Evolutionary conservation across 2,329 filamentous ascomycete species (phyloP).

Genomic region (Zopfia rhizophila): DNA sequence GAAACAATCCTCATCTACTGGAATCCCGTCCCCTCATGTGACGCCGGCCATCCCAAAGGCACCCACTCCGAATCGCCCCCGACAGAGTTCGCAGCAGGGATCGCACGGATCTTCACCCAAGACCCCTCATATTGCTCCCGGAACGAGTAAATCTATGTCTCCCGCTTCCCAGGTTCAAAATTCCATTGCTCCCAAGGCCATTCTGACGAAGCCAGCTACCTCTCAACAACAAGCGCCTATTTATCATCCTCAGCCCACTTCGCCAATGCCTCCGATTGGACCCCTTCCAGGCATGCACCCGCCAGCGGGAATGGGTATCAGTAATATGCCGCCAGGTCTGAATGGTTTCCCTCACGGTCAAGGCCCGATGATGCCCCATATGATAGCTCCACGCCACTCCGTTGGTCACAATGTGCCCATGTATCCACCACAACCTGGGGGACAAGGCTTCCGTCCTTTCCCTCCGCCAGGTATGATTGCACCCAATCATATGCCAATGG

Average conservation of each 20-base stretch:
- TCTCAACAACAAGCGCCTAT: constrained; percentile 58
- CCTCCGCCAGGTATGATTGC: constrained; percentile 69
- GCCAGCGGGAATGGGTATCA: constrained; percentile 61
- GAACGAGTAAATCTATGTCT: constrained; percentile 65
- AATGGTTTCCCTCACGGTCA: constrained; percentile 60
- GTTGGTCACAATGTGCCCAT: constrained; percentile 65
- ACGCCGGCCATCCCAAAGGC: constrained; percentile 86
- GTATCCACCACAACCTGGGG: constrained; percentile 63
- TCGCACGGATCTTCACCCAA: constrained; percentile 75
- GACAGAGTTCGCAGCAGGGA: constrained; percentile 83
- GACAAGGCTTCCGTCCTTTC: constrained; percentile 65
- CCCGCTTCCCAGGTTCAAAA: constrained; percentile 72
- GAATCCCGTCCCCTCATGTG: constrained; percentile 80
- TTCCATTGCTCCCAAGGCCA: constrained; percentile 72
- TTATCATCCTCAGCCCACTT: constrained; percentile 68
- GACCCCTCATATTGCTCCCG: constrained; percentile 66
- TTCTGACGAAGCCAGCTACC: constrained; percentile 66
- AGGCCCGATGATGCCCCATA: constrained; percentile 64
- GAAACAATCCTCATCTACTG: constrained; percentile 61
- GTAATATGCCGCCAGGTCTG: constrained; percentile 61
- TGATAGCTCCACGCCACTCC: constrained; percentile 64
- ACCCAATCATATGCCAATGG: constrained; percentile 65
- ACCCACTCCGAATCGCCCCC: constrained; percentile 79
- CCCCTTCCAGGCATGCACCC: constrained; percentile 67
- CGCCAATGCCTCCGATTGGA: constrained; percentile 72